Percentiles rank a stretch among this genome's conserved stretches.
Conservation (phyloP, 2,329 filamentous ascomycete species). For the Fusarium graminum region DNA sequence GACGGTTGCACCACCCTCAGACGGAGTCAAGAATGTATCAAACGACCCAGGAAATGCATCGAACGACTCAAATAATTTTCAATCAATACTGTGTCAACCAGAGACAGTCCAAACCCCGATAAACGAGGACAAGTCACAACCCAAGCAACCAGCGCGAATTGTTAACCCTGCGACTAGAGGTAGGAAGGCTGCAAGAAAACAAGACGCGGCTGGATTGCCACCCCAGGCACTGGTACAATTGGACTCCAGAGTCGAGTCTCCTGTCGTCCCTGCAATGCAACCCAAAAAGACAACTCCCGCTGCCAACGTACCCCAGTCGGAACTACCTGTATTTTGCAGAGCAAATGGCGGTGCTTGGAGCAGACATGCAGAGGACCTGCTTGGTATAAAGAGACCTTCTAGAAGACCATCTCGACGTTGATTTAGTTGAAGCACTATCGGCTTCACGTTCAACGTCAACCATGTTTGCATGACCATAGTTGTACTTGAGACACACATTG, state of each 20-base stretch:
- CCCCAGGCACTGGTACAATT: constrained; percentile 59
- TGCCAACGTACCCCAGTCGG: constrained; percentile 13
- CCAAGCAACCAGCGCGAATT: constrained; percentile 47
- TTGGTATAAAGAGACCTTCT: constrained; percentile 70
- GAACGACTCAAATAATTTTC: no score
- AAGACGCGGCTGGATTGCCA: constrained; percentile 63
- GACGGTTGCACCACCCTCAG: constrained; percentile 5
- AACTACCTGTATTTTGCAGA: constrained; percentile 60
- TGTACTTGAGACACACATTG: not conserved
- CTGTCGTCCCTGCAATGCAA: constrained; percentile 5
- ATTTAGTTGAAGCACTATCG: not conserved
- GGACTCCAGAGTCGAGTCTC: constrained; percentile 46
- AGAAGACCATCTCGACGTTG: constrained; percentile 22
- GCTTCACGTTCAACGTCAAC: not conserved
- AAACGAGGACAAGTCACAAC: constrained; percentile 23
- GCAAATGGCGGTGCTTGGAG: constrained; percentile 76
- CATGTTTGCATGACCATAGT: not conserved
- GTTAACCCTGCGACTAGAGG: constrained; percentile 66
- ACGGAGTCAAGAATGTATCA: constrained; percentile 1
- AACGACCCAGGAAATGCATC: not conserved
- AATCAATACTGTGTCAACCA: constrained; percentile 1
- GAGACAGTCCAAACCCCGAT: not conserved
- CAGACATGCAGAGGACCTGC: constrained; percentile 74
- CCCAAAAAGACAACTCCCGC: constrained; percentile 1
- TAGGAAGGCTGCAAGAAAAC: constrained; percentile 65